phyloP scores from a whole-genome alignment of 768 basidiomycete genomes.

The Tubosaeta sp. region DNA sequence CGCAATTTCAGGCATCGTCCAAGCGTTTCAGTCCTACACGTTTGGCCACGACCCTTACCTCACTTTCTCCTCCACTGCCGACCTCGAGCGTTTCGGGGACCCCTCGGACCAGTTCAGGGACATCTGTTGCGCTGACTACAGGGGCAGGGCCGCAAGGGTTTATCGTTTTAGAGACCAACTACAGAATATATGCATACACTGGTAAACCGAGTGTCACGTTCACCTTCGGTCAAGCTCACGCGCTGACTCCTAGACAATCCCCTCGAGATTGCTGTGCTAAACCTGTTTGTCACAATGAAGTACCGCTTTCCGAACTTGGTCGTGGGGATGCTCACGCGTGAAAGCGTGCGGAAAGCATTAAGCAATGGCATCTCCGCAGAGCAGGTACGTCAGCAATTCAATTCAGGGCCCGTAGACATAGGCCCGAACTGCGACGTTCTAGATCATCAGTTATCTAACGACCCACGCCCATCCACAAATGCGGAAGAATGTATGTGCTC shows the following conservation, averaged over 20 bases:
- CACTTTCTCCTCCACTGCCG: slow-evolving; percentile 78
- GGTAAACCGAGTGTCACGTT: slow-evolving; percentile 42
- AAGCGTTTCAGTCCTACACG: slow-evolving; percentile 91
- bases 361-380: slow-evolving; percentile 94
- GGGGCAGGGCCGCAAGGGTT: slow-evolving; percentile 76
- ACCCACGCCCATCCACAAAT: slow-evolving; percentile 98
- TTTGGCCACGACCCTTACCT: slow-evolving; percentile 90
- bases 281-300: slow-evolving; percentile 88
- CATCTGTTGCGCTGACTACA: slow-evolving; percentile 36
- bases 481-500: slow-evolving; percentile 74
- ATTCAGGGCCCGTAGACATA: slow-evolving; percentile 8
- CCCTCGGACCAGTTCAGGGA: slow-evolving; percentile 10
- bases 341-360: slow-evolving; percentile 92
- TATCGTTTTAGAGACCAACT: slow-evolving; percentile 97
- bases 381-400: slow-evolving; percentile 56
- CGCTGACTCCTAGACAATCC: slow-evolving; percentile 68
- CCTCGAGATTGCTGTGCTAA: slow-evolving; percentile 91
- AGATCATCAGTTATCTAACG: slow-evolving; percentile 95
- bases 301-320: slow-evolving; percentile 96
- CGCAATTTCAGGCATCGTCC: slow-evolving; percentile 51
- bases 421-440: slow-evolving; percentile 13
- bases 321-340: slow-evolving; percentile 92
- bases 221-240: slow-evolving; percentile 11
- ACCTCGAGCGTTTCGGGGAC: slow-evolving; percentile 37
- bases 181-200: slow-evolving; percentile 97